Base-by-base conservation (phyloP, 2,329 filamentous ascomycete genomes). In the Colletotrichum truncatum region DNA sequence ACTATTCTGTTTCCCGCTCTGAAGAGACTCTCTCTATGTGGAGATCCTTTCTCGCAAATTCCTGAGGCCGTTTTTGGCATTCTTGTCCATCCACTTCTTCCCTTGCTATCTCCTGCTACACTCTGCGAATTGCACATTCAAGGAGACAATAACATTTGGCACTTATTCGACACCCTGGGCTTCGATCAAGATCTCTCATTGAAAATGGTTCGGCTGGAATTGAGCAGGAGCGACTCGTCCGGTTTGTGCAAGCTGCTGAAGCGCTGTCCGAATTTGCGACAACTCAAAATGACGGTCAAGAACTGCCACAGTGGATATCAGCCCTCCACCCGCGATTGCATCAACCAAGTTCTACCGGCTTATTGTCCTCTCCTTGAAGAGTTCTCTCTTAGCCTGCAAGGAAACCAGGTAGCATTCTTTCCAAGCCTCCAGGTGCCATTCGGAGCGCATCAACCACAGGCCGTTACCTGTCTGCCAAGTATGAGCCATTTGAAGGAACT, bases 401-500 rank as follows among this genome's bases (percentile, higher is more conserved):
- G 56, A 34, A 7, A 10, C n/a, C 14, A 23, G n/a, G 4, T 65
- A n/a, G n/a, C n/a, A n/a, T n/a, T n/a, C n/a, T 65, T 25, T 62
- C 62, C 11, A 12, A 25, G 18, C 23, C 4, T 12, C 23, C 14
- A 6, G 21, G 23, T 25, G 4, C 46, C 12, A 16, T n/a, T 10
- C 16, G 6, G 12, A 8, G 12, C n/a, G n/a, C n/a, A n/a, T n/a
- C n/a, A n/a, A n/a, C 28, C 26, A 18, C 26, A 18, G 4, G 23
- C 9, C 21, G 10, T 65, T 8, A 62, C 14, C 21, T 65, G 62
- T 21, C 62, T 65, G 7, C 32, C 62, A 9, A n/a, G 49, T 21
- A 55, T 65, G 62, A 2, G 6, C 18, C 26, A 49, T 8, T 26
- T 65, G 3, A 36, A 28, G 28, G 56, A 65, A 25, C 62, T 65